These are phyloP conservation scores for Withania somnifera DNA, from an alignment of 305 asterid species.

Conservation along the genomic window DNA sequence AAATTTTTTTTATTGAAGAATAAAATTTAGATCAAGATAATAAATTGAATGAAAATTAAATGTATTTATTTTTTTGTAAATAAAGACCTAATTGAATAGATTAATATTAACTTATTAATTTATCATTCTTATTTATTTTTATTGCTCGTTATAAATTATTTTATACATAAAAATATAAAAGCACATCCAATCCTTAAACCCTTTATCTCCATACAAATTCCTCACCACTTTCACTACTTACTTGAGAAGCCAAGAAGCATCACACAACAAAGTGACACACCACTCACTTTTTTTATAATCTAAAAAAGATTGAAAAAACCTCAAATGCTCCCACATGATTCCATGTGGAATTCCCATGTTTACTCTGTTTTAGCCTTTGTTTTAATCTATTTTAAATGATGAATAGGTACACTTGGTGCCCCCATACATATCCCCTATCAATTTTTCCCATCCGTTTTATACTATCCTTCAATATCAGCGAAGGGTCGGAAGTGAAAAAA, in stretches of 20 bases:
- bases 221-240: not conserved
- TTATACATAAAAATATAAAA: no score
- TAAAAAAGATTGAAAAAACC: not conserved
- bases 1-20: no score
- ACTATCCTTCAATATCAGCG: not conserved
- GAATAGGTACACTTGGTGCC: not conserved
- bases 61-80: no score
- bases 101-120: no score
- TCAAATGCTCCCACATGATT: slow-evolving; percentile 23
- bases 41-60: no score
- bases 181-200: no score
- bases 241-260: not conserved
- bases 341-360: slow-evolving; percentile 33
- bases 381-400: not conserved
- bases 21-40: no score
- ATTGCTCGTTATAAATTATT: no score
- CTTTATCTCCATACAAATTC: slow-evolving; percentile 14
- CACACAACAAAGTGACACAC: slow-evolving; percentile 16
- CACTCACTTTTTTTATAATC: slow-evolving; percentile 11
- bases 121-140: no score
- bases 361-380: slow-evolving; percentile 3
- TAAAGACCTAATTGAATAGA: no score
- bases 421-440: not conserved
- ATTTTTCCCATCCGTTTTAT: not conserved
- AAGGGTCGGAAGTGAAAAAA: not conserved